Base-by-base conservation (phyloP, 495 filamentous ascomycete genomes). In the Thermothielavioides terrestris region DNA sequence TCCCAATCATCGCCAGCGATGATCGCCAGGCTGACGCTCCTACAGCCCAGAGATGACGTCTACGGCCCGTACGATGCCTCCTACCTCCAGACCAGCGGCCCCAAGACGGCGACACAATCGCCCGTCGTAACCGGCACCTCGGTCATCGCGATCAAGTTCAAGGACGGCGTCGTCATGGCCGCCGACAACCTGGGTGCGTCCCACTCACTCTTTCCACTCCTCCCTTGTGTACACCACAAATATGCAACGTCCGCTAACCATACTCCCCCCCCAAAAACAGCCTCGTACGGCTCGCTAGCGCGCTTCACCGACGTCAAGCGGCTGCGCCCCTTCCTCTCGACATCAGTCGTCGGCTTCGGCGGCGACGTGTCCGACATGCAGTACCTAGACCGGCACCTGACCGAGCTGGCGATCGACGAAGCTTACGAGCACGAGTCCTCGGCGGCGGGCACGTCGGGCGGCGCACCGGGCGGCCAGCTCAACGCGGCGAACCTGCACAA, bases 341-440 rank as follows among this genome's bases (percentile, higher is more conserved):
- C 79, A 34, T 82, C 85, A 23, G 69, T 96, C 48, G 69, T 97
- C 63, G 85, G 88, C 53, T 91, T 95, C 74, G 84, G 89, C 67
- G 87, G 94, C 68, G 85, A 97, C 73, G 87, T 98, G 46, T 90
- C 85, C 52, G 92, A 98, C 74, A 97, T 98, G 92, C 92, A 98
- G 72, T 88, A 89, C 70, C 82, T 98, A 21, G 85, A 94, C 77
- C 87, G 92, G 45, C 78, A 94, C 51, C 81, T 98, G 50, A 81
- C 77, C 60, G 83, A 86, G 46, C 83, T 97, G 57, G 80, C 84
- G 64, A 88, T 90, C 73, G 76, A 83, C 64, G 92, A 97, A 72
- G 86, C 88, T 51, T 96, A 98, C 73, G 63, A 63, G 21, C 30
- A 45, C 43, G 77, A 77, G 66, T 70, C 46, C 56, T 21, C 60